Evolutionary conservation across 495 filamentous ascomycete genomes (phyloP).

Genomic region (Hypoxylon crocopeplum): DNA sequence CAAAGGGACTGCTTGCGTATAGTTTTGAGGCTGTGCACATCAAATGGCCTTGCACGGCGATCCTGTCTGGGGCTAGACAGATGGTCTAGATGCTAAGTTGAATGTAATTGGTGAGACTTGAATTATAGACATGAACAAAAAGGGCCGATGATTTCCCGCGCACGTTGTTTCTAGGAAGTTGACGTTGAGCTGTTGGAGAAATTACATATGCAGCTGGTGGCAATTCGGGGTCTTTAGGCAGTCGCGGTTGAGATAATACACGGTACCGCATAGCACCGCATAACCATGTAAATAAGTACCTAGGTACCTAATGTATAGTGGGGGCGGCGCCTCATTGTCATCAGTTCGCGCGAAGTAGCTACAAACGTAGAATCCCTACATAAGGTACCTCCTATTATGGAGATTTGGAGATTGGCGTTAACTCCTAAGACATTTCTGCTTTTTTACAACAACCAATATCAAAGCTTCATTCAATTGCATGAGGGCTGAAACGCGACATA

Average conservation of each 20-base stretch:
- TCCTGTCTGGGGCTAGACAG: too few relatives aligned
- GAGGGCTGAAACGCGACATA: too few relatives aligned
- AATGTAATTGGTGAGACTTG: too few relatives aligned
- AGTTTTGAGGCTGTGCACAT: constrained; percentile 37
- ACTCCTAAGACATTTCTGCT: not conserved
- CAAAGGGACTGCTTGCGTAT: constrained; percentile 29
- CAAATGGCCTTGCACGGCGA: constrained; percentile 13
- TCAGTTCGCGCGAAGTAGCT: too few relatives aligned
- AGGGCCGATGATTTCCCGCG: not conserved
- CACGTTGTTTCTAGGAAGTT: not conserved
- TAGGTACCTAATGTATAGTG: not conserved
- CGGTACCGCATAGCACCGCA: too few relatives aligned
- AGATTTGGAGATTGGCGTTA: too few relatives aligned
- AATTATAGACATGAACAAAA: too few relatives aligned
- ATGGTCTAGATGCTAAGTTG: too few relatives aligned
- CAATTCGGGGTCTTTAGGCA: not conserved
- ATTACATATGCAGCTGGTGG: too few relatives aligned
- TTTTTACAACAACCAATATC: not conserved
- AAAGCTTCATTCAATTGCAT: constrained; percentile 10
- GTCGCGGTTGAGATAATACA: not conserved
- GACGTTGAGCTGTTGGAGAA: too few relatives aligned
- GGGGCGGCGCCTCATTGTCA: not conserved
- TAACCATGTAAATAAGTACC: too few relatives aligned
- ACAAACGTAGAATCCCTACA: not conserved
- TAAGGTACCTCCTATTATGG: too few relatives aligned